phyloP scores from a whole-genome alignment of 1,139 yeast genomes.

The Magnusiomyces tetraspermus region DNA sequence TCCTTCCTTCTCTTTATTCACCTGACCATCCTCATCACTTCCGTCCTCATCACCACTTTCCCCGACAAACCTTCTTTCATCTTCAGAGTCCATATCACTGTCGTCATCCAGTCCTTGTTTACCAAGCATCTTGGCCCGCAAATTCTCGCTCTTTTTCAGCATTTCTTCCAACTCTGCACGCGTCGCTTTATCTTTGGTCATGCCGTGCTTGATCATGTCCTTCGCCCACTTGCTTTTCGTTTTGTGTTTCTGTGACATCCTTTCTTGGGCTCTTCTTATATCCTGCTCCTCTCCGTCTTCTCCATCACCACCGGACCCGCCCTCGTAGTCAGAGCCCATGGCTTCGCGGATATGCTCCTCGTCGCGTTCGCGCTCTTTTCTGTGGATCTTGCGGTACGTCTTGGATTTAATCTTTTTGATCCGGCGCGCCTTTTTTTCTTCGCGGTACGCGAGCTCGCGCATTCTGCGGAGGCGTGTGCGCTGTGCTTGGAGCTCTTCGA shows the following conservation, averaged over 20 bases:
- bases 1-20: constrained; percentile 30
- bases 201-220: constrained; percentile 80
- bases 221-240: constrained; percentile 80
- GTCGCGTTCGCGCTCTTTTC: constrained; percentile 70
- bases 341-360: constrained; percentile 44
- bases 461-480: constrained; percentile 77
- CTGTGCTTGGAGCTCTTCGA: constrained; percentile 69
- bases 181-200: constrained; percentile 74
- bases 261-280: constrained; percentile 76
- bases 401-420: constrained; percentile 92
- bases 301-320: constrained; percentile 36
- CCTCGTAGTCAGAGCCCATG: constrained; percentile 36
- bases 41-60: constrained; percentile 23
- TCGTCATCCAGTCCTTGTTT: constrained; percentile 41
- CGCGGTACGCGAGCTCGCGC: constrained; percentile 95
- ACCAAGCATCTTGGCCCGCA: constrained; percentile 68
- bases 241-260: constrained; percentile 87
- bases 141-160: constrained; percentile 76
- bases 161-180: constrained; percentile 89
- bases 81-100: constrained; percentile 24
- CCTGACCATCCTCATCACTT: constrained; percentile 31
- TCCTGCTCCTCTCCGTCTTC: constrained; percentile 46
- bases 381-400: constrained; percentile 74
- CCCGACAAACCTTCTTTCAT: constrained; percentile 6
- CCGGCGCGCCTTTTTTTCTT: constrained; percentile 82